phyloP scores from a whole-genome alignment of 805 yeast species.

The Candida quercuum region DNA sequence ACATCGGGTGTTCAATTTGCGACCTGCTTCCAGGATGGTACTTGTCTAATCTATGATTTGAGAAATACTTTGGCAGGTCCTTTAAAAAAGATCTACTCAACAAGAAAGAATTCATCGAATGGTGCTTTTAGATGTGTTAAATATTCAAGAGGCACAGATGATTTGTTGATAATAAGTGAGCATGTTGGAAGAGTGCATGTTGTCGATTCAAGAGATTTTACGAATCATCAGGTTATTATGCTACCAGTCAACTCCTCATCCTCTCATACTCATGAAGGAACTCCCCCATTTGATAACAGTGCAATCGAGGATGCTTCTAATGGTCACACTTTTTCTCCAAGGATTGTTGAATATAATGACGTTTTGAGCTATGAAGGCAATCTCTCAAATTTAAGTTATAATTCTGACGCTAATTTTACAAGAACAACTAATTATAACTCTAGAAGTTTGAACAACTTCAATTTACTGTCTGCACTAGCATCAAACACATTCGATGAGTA shows the following conservation, averaged over 20 bases:
- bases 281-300: slow-evolving; percentile 4
- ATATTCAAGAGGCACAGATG: slow-evolving; percentile 64
- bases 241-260: slow-evolving; percentile 38
- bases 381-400: background rate
- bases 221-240: slow-evolving; percentile 70
- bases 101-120: slow-evolving; percentile 45
- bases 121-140: slow-evolving; percentile 69
- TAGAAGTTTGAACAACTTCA: slow-evolving; percentile 20
- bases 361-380: slow-evolving; percentile 18
- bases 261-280: slow-evolving; percentile 2
- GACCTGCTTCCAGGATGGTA: slow-evolving; percentile 83
- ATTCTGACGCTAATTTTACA: background rate
- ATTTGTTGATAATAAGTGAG: slow-evolving; percentile 70
- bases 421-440: slow-evolving; percentile 10
- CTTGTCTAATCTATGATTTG: slow-evolving; percentile 69
- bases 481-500: slow-evolving; percentile 4
- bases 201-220: slow-evolving; percentile 68
- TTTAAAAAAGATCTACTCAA: slow-evolving; percentile 49
- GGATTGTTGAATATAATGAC: slow-evolving; percentile 20
- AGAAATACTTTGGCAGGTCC: slow-evolving; percentile 51
- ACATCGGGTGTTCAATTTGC: slow-evolving; percentile 73
- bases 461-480: slow-evolving; percentile 12
- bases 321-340: slow-evolving; percentile 12
- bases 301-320: background rate
- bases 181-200: slow-evolving; percentile 86